These are phyloP conservation scores for Chytriomyces sp. DNA, from an alignment of 192 early-diverging fungal genomes.

Conservation along the genomic window DNA sequence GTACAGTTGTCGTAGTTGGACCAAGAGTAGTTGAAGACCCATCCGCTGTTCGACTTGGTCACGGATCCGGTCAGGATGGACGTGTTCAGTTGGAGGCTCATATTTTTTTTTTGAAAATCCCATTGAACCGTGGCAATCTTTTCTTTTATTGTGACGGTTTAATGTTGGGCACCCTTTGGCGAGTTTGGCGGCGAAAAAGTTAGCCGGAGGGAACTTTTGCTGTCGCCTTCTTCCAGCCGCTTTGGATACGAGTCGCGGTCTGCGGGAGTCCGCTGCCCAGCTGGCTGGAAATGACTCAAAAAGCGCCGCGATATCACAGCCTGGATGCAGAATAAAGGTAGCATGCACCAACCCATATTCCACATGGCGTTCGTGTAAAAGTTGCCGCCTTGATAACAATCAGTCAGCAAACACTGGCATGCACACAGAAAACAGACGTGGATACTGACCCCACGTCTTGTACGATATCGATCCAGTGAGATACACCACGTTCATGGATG, in stretches of 20 bases:
- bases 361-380: conserved; percentile 17
- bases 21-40: background rate
- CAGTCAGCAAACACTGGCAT: too few relatives aligned
- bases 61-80: too few relatives aligned
- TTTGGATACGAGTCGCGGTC: too few relatives aligned
- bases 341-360: conserved; percentile 22
- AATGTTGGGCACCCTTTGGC: too few relatives aligned
- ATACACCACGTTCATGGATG: background rate
- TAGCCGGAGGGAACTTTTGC: too few relatives aligned
- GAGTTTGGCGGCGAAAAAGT: too few relatives aligned
- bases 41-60: background rate
- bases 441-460: background rate
- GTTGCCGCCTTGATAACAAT: background rate
- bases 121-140: too few relatives aligned
- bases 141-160: too few relatives aligned
- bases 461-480: background rate
- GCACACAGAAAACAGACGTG: too few relatives aligned
- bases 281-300: background rate
- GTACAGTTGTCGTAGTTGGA: background rate
- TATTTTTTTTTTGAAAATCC: too few relatives aligned
- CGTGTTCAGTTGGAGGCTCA: too few relatives aligned
- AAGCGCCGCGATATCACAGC: conserved; percentile 9
- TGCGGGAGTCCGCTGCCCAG: background rate
- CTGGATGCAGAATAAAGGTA: background rate
- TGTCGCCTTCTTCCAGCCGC: too few relatives aligned